A percentile compares a stretch with the other conserved stretches of the same genome.
These are phyloP conservation scores for Nadsonia starkeyi-henricii DNA, from an alignment of 1,139 yeast genomes.

Conservation along the genomic window DNA sequence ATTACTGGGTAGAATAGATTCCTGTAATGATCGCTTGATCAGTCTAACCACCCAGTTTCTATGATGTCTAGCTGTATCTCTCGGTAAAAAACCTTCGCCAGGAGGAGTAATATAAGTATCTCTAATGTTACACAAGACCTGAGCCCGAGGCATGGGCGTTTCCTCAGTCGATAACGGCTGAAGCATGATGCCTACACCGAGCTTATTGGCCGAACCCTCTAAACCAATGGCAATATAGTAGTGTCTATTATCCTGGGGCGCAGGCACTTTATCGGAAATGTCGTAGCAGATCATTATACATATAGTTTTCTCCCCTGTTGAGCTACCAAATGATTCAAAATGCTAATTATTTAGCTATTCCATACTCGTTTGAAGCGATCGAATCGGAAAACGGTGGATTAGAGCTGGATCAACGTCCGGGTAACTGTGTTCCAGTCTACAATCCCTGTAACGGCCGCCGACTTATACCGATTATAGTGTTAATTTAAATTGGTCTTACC, in stretches of 20 bases:
- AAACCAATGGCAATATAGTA: constrained; percentile 59
- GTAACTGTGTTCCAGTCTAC: no score
- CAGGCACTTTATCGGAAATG: neutral
- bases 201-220: constrained; percentile 93
- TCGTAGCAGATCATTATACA: neutral
- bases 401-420: no score
- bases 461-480: no score
- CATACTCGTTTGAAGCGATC: no score
- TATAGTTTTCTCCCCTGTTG: no score
- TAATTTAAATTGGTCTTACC: no score
- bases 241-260: constrained; percentile 1
- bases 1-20: constrained; percentile 36
- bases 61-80: constrained; percentile 95
- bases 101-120: constrained; percentile 95
- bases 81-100: constrained; percentile 92
- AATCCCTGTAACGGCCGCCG: no score
- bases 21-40: constrained; percentile 49
- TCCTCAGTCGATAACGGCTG: constrained; percentile 36
- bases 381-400: no score
- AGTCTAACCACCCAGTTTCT: constrained; percentile 88
- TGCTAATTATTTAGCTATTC: no score
- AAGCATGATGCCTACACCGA: constrained; percentile 83
- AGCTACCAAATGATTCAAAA: no score
- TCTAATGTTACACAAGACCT: constrained; percentile 72
- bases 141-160: constrained; percentile 40